phyloP scores from a whole-genome alignment of 2,329 filamentous ascomycete species.

The Trichophyton equinum region DNA sequence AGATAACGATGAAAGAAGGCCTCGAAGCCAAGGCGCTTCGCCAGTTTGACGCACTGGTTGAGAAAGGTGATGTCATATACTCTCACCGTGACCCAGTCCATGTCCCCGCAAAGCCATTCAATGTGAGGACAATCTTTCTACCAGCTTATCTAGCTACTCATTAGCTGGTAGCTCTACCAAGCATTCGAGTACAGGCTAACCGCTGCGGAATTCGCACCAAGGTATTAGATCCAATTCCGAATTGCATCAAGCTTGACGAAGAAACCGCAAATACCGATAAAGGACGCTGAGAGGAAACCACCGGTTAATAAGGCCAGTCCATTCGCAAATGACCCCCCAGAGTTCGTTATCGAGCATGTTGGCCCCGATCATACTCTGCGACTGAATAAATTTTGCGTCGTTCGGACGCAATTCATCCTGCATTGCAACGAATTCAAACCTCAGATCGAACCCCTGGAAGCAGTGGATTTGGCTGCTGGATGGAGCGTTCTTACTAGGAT shows the following conservation, averaged over 20 bases:
- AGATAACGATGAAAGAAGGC: slow-evolving; percentile 8
- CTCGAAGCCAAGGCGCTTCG: slow-evolving; percentile 11
- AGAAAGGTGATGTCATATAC: slow-evolving; percentile 13
- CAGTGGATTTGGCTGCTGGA: slow-evolving; percentile 12
- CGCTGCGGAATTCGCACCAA: neutral
- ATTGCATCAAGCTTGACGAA: slow-evolving; percentile 13
- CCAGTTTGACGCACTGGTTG: slow-evolving; percentile 16
- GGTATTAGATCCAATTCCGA: slow-evolving; percentile 14
- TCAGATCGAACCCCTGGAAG: slow-evolving; percentile 13
- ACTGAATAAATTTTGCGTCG: slow-evolving; percentile 16
- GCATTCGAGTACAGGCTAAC: neutral
- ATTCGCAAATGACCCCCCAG: slow-evolving; percentile 13
- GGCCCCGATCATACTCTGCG: slow-evolving; percentile 14
- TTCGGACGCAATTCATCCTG: slow-evolving; percentile 15
- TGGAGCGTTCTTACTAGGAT: slow-evolving; percentile 11
- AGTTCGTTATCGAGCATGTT: slow-evolving; percentile 14
- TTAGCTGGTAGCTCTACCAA: neutral
- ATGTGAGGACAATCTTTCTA: slow-evolving; percentile 10
- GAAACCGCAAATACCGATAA: slow-evolving; percentile 13
- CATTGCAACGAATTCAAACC: slow-evolving; percentile 15
- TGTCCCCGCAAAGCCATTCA: slow-evolving; percentile 13
- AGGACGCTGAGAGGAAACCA: slow-evolving; percentile 8
- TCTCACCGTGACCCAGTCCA: slow-evolving; percentile 10
- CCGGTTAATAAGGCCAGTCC: slow-evolving; percentile 8
- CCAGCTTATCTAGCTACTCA: neutral